Evolutionary conservation across 768 basidiomycete species (phyloP), one percentile per base, ranked within the genome.

Genomic region (Pholiota microspora): DNA sequence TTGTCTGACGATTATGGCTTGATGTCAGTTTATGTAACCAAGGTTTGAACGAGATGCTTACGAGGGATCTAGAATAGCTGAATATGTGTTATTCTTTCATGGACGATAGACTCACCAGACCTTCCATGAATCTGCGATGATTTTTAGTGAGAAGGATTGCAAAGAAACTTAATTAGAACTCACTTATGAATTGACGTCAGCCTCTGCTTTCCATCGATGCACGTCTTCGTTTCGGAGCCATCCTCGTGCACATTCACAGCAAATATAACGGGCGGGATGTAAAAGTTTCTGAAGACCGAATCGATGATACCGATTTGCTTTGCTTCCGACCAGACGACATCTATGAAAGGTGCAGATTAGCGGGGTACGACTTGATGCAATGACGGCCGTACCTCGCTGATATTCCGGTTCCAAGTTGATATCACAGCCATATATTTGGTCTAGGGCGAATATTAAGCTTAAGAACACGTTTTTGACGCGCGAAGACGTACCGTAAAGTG

Each of bases 141-240:
- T 9, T 31, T 8, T 23, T 36, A 3, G 13, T 56, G 5, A 56
- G 45, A 4, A 27, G 38, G 15, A 23, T 3, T 32, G 32, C 28
- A 53, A 21, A 45, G 6, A 29, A 4, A 36, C 2, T 36, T 27
- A 23, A 21, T 47, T 21, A 18, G 24, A 28, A 69, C 83, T 13
- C 59, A 87, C 88, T 79, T 73, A 44, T 83, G 76, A 45, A 93
- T 85, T 0, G 88, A 89, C 0, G 88, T 91, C 45, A 91, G 66
- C 23, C 91, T 72, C 64, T 93, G 91, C 63, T 93, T 93, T 15
- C 91, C 91, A 61, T 91, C 89, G 7, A 89, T 88, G 61, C 87
- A 89, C 0, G 81, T 83, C 60, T 81, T 82, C 2, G 71, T 75
- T 62, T 89, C 88, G 0, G 78, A 70, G 0, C 89, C 89, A 60